Conservation (phyloP, 108 stramenopile species). For the Nannochloropsis salina region DNA sequence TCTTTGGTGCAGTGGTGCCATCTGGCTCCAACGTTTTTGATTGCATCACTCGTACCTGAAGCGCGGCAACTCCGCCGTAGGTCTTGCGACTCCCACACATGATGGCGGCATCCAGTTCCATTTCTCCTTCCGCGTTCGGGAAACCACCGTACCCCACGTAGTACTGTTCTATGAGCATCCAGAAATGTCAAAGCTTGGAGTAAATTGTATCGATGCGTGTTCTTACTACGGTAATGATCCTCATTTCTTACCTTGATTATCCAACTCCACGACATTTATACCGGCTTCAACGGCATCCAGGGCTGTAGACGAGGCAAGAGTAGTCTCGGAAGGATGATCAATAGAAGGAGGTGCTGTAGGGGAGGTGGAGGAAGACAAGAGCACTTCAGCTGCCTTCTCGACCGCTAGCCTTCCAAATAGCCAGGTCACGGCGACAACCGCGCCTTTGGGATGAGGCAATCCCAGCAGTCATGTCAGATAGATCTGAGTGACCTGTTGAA, state of each 20-base stretch:
- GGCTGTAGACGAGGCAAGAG: conserved; percentile 21
- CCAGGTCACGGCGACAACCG: conserved; percentile 42
- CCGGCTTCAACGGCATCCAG: conserved; percentile 51
- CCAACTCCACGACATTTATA: conserved; percentile 46
- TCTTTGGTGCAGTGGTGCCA: no score
- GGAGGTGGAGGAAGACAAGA: conserved; percentile 12
- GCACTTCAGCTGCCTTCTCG: conserved; percentile 25
- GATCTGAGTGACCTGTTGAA: no score
- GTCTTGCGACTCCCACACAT: conserved; percentile 39
- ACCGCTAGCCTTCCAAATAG: conserved; percentile 45
- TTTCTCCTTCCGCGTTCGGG: conserved; percentile 44
- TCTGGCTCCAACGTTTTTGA: no score
- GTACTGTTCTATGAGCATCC: conserved; percentile 38
- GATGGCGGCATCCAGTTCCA: conserved; percentile 53
- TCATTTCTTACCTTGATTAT: conserved; percentile 25
- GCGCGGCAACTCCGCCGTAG: conserved; percentile 46
- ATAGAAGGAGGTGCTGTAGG: no score
- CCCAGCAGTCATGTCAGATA: no score
- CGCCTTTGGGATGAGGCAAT: not conserved
- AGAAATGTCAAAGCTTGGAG: not conserved
- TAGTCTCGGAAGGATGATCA: not conserved
- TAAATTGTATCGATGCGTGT: not conserved
- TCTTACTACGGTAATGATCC: no score
- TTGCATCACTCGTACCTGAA: not conserved
- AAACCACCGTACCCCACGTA: conserved; percentile 49